These are phyloP conservation scores for Talaromyces trachyspermus DNA, from an alignment of 495 filamentous ascomycete genomes.

Conservation along the genomic window DNA sequence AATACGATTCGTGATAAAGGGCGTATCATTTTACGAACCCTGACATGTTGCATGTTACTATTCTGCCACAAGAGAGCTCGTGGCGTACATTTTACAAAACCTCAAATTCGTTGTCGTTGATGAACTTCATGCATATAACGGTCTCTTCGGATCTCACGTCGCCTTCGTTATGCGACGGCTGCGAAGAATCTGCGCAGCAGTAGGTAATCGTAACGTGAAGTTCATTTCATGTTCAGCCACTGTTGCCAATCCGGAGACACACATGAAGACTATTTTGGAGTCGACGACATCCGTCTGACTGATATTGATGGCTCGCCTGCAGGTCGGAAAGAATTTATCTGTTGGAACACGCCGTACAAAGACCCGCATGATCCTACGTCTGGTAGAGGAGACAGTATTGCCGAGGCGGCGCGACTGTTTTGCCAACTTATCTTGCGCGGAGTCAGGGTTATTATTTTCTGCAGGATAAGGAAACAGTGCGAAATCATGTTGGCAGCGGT, in stretches of 20 bases:
- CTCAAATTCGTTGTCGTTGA: constrained; percentile 84
- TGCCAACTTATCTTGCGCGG: constrained; percentile 84
- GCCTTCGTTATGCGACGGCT: constrained; percentile 91
- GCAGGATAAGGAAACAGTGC: constrained; percentile 76
- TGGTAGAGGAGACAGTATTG: constrained; percentile 73
- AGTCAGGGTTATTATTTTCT: constrained; percentile 91
- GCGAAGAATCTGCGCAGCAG: constrained; percentile 78
- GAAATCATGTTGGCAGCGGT: constrained; percentile 79
- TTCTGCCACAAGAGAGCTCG: constrained; percentile 81
- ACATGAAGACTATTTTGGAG: constrained; percentile 90
- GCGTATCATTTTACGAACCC: constrained; percentile 97
- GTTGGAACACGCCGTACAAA: constrained; percentile 97
- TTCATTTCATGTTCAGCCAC: constrained; percentile 98
- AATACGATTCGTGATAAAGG: constrained; percentile 80
- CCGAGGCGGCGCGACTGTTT: constrained; percentile 82
- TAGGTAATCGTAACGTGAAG: constrained; percentile 81
- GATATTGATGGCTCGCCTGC: constrained; percentile 93
- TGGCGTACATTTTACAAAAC: constrained; percentile 89
- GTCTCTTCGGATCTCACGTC: constrained; percentile 87
- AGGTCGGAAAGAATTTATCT: constrained; percentile 90
- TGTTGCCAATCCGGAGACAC: constrained; percentile 85
- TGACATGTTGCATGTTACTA: constrained; percentile 95
- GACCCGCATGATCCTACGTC: constrained; percentile 81
- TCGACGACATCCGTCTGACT: constrained; percentile 66
- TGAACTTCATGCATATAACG: constrained; percentile 95